phyloP scores from a whole-genome alignment of 495 filamentous ascomycete species.

The Bombardia bombarda region DNA sequence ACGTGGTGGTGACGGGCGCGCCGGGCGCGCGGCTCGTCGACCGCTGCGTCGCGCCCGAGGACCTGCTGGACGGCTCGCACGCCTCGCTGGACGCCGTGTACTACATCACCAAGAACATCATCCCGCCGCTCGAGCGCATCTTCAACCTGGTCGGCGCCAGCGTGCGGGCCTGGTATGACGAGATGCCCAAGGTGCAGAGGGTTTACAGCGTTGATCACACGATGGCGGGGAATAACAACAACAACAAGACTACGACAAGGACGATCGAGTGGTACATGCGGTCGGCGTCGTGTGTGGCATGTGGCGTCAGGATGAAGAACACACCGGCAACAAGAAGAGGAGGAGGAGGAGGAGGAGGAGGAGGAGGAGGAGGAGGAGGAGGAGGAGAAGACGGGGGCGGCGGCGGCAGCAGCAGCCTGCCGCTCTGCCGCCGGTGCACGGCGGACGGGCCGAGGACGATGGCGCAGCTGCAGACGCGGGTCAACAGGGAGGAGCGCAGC shows the following conservation, averaged over 20 bases:
- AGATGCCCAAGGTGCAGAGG: slow-evolving; percentile 86
- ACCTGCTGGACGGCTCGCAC: slow-evolving; percentile 64
- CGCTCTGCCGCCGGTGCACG: slow-evolving; percentile 58
- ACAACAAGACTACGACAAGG: neutral
- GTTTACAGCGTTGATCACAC: slow-evolving; percentile 53
- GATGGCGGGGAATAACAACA: neutral
- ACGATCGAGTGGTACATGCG: slow-evolving; percentile 78
- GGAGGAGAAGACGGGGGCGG: too few relatives aligned
- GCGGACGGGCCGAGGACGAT: slow-evolving; percentile 48
- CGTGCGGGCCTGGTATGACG: slow-evolving; percentile 86
- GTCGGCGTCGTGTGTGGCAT: slow-evolving; percentile 69
- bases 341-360: too few relatives aligned
- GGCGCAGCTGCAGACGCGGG: slow-evolving; percentile 48
- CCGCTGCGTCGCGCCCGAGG: slow-evolving; percentile 81
- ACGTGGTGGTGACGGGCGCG: slow-evolving; percentile 82
- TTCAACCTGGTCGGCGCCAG: slow-evolving; percentile 96
- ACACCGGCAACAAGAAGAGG: slow-evolving; percentile 4
- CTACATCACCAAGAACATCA: slow-evolving; percentile 92
- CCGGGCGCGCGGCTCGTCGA: slow-evolving; percentile 82
- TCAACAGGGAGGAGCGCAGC: slow-evolving; percentile 57
- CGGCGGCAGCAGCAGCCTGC: slow-evolving; percentile 2
- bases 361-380: too few relatives aligned
- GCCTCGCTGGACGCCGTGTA: slow-evolving; percentile 92
- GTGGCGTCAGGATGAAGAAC: slow-evolving; percentile 54
- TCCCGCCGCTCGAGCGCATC: slow-evolving; percentile 90